phyloP scores from a whole-genome alignment of 306 rosid genomes.

The Quercus rubra region DNA sequence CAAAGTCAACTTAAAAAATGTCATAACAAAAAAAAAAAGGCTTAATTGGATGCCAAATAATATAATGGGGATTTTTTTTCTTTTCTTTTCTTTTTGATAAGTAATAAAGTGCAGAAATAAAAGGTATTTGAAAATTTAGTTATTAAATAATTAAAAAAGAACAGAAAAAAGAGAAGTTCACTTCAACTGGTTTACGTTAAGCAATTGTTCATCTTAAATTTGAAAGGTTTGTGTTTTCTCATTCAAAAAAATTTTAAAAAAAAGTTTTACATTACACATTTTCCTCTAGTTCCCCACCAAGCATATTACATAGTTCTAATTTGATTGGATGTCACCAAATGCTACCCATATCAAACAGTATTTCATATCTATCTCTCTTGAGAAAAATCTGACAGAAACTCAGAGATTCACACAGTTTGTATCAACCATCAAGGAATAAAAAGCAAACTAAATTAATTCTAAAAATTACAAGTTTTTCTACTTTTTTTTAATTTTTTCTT shows the following conservation, averaged over 20 bases:
- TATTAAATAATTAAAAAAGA: neutral
- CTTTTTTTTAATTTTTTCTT: too few relatives aligned
- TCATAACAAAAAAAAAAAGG: neutral
- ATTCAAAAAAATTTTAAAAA: accelerated
- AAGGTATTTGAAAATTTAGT: neutral
- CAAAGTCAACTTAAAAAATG: neutral
- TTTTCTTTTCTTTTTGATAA: neutral
- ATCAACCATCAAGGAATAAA: too few relatives aligned
- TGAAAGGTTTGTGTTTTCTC: neutral
- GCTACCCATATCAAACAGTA: too few relatives aligned
- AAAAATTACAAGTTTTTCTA: too few relatives aligned
- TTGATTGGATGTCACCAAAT: neutral
- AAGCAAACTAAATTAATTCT: too few relatives aligned
- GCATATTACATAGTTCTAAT: neutral
- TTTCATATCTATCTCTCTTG: too few relatives aligned
- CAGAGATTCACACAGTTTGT: too few relatives aligned
- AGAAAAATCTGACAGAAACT: too few relatives aligned
- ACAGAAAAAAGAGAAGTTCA: neutral
- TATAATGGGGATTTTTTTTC: too few relatives aligned
- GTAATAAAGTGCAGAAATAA: neutral
- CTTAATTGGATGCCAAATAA: neutral
- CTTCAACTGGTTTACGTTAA: neutral
- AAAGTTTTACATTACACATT: neutral
- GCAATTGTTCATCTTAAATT: neutral
- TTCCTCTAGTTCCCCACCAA: neutral